phyloP scores from a whole-genome alignment of 2,329 filamentous ascomycete genomes.

The Colletotrichum falcatum region DNA sequence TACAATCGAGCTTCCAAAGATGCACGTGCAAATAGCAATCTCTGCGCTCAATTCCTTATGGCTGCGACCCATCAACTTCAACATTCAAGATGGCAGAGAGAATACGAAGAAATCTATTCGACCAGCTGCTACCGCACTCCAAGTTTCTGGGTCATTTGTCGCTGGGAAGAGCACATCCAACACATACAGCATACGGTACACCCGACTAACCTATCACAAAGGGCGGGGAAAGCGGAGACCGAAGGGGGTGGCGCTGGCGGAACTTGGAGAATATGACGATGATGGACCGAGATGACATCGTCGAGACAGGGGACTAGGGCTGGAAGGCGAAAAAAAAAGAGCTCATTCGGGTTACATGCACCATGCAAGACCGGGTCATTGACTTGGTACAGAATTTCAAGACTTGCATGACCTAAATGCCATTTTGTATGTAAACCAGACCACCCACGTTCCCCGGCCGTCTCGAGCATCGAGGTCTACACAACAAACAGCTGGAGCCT shows the following conservation, averaged over 20 bases:
- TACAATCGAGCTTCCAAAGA: background rate
- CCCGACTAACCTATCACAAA: slow-evolving; percentile 50
- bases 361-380: background rate
- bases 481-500: background rate
- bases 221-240: slow-evolving; percentile 47
- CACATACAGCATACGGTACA: background rate
- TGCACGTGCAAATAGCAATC: background rate
- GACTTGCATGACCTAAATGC: slow-evolving; percentile 2
- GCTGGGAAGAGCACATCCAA: slow-evolving; percentile 10
- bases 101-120: background rate
- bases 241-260: slow-evolving; percentile 10
- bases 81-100: background rate
- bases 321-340: background rate
- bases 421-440: slow-evolving; percentile 10
- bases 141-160: background rate
- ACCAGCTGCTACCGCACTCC: slow-evolving; percentile 1
- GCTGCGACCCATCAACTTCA: background rate
- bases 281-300: slow-evolving; percentile 32
- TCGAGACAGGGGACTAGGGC: slow-evolving; percentile 7
- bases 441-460: background rate
- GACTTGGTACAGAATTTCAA: background rate
- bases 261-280: slow-evolving; percentile 5
- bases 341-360: background rate
- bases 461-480: slow-evolving; percentile 6
- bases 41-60: no score